Evolutionary conservation across 306 rosid species (phyloP).

Genomic region (Vicia faba): DNA sequence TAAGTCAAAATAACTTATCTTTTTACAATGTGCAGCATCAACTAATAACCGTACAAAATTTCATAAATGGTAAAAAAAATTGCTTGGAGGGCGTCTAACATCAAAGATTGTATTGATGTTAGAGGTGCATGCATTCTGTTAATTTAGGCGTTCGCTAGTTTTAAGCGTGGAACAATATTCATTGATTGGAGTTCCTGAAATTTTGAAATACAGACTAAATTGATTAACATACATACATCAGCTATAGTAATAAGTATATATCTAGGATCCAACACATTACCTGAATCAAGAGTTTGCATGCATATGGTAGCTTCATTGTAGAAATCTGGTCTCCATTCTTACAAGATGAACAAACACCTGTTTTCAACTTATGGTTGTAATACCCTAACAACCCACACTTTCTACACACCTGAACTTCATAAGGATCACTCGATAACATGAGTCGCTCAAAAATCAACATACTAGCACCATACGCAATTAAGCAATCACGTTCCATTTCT

Average conservation of each 20-base stretch:
- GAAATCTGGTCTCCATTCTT: conserved; percentile 84
- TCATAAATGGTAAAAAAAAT: not conserved
- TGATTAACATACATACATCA: conserved; percentile 2
- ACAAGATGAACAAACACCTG: conserved; percentile 82
- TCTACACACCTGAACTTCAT: conserved; percentile 87
- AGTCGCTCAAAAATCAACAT: conserved; percentile 88
- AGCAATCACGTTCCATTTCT: conserved; percentile 97
- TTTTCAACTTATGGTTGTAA: conserved; percentile 76
- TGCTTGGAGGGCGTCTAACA: not conserved
- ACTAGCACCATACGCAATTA: conserved; percentile 98
- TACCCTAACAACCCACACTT: conserved; percentile 87
- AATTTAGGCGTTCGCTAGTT: conserved; percentile 63
- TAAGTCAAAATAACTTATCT: not conserved
- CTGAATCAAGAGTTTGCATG: conserved; percentile 97
- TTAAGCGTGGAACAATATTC: conserved; percentile 86
- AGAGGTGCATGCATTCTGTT: not conserved
- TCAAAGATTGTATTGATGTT: not conserved
- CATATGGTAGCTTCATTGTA: conserved; percentile 86
- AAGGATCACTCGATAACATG: conserved; percentile 92
- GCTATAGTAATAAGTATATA: not conserved
- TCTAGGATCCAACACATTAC: conserved; percentile 39
- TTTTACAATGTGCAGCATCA: not conserved
- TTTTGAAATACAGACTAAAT: conserved; percentile 28
- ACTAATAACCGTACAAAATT: not conserved
- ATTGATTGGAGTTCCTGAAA: conserved; percentile 90